Conservation (phyloP, 2,329 filamentous ascomycete species). For the Truncatella angustata region DNA sequence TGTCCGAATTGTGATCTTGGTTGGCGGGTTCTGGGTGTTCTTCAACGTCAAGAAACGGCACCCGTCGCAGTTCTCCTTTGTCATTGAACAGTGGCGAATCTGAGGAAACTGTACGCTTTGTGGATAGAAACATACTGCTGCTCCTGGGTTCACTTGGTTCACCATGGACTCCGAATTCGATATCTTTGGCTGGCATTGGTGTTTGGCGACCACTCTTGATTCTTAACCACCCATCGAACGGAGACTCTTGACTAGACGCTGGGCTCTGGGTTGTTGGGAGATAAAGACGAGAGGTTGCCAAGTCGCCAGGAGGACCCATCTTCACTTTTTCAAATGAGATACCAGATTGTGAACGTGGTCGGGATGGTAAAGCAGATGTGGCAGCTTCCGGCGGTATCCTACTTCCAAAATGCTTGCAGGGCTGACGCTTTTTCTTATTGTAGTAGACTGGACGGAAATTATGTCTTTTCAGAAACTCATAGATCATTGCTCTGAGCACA, state of each 20-base stretch:
- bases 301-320: slow-evolving; percentile 18
- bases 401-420: slow-evolving; percentile 1
- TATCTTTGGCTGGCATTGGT: background rate
- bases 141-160: no score
- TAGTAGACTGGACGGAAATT: slow-evolving; percentile 58
- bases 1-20: slow-evolving; percentile 3
- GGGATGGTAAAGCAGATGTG: slow-evolving; percentile 8
- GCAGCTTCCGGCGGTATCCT: slow-evolving; percentile 13
- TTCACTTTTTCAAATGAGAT: slow-evolving; percentile 1
- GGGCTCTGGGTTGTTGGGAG: slow-evolving; percentile 36
- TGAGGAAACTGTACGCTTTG: background rate
- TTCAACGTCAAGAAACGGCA: slow-evolving; percentile 41
- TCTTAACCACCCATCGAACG: slow-evolving; percentile 35
- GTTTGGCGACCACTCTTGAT: slow-evolving; percentile 30
- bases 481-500: slow-evolving; percentile 66
- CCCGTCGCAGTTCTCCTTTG: slow-evolving; percentile 39
- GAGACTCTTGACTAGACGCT: slow-evolving; percentile 24
- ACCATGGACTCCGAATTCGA: background rate
- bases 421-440: slow-evolving; percentile 10
- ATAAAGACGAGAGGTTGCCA: slow-evolving; percentile 29
- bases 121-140: no score
- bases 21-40: slow-evolving; percentile 7
- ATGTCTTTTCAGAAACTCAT: slow-evolving; percentile 73
- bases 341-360: slow-evolving; percentile 1
- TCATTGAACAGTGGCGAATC: slow-evolving; percentile 32